These are phyloP conservation scores for Juglanconis oblonga DNA, from an alignment of 2,329 filamentous ascomycete species.

Conservation along the genomic window DNA sequence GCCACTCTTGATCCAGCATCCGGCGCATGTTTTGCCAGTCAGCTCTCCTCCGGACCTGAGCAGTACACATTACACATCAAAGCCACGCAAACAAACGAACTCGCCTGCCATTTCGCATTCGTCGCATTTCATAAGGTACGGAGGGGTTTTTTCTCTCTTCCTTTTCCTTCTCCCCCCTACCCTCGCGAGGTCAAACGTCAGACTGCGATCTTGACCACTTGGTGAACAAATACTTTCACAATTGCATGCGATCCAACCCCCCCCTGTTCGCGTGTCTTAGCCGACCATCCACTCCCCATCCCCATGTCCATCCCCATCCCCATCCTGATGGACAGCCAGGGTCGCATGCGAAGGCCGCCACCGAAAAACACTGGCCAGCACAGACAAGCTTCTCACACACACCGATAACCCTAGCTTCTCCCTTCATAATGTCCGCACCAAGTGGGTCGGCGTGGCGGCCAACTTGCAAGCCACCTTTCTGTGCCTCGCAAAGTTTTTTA, in stretches of 20 bases:
- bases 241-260: background rate
- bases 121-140: background rate
- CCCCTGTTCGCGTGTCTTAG: background rate
- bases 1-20: background rate
- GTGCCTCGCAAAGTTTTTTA: background rate
- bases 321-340: slow-evolving; percentile 4
- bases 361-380: background rate
- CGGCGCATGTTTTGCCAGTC: background rate
- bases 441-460: slow-evolving; percentile 19
- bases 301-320: slow-evolving; percentile 1
- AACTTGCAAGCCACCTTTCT: slow-evolving; percentile 3
- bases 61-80: background rate
- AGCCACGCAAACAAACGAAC: background rate
- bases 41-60: background rate
- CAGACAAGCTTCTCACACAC: slow-evolving; percentile 13
- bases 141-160: background rate
- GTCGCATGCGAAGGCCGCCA: slow-evolving; percentile 14
- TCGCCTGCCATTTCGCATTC: background rate
- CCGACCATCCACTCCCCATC: background rate
- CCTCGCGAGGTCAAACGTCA: background rate
- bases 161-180: background rate
- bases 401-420: slow-evolving; percentile 14
- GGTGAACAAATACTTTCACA: background rate
- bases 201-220: background rate
- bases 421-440: slow-evolving; percentile 16